phyloP scores from a whole-genome alignment of 768 basidiomycete species.

The Leccinum variicolor region DNA sequence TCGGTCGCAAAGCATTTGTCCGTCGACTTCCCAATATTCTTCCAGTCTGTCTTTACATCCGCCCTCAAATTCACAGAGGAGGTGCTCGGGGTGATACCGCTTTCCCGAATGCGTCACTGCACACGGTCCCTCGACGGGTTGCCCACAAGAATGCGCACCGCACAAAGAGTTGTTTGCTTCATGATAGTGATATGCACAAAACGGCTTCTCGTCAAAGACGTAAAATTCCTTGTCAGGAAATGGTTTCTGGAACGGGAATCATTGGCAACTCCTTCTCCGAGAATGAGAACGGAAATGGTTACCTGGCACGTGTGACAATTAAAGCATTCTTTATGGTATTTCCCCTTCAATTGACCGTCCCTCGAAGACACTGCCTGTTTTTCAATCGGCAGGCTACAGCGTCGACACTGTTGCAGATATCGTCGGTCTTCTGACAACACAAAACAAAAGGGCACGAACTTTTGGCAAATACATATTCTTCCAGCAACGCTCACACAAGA shows the following conservation, averaged over 20 bases:
- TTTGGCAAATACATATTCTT: slow-evolving; percentile 95
- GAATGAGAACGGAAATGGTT: slow-evolving; percentile 19
- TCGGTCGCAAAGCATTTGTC: slow-evolving; percentile 80
- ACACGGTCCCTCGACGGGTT: slow-evolving; percentile 92
- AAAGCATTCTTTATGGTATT: slow-evolving; percentile 91
- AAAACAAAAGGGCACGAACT: slow-evolving; percentile 38
- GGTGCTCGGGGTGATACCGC: slow-evolving; percentile 85
- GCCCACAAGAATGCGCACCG: slow-evolving; percentile 69
- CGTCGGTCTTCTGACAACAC: slow-evolving; percentile 1
- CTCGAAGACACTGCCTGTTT: slow-evolving; percentile 86
- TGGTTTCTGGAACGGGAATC: slow-evolving; percentile 53
- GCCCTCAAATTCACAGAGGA: slow-evolving; percentile 71
- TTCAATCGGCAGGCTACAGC: slow-evolving; percentile 85
- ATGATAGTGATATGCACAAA: slow-evolving; percentile 92
- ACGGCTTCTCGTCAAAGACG: slow-evolving; percentile 85
- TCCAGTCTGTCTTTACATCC: slow-evolving; percentile 55
- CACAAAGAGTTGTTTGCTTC: slow-evolving; percentile 89
- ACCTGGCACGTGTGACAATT: slow-evolving; percentile 83
- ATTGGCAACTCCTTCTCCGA: not conserved
- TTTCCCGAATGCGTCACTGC: slow-evolving; percentile 80
- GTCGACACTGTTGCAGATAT: slow-evolving; percentile 60
- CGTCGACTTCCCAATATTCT: slow-evolving; percentile 90
- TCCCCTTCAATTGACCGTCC: slow-evolving; percentile 93
- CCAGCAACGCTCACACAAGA: slow-evolving; percentile 91
- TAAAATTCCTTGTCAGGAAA: slow-evolving; percentile 94